Base-by-base conservation (phyloP, 2,329 filamentous ascomycete genomes). In the Zymoseptoria ardabiliae region DNA sequence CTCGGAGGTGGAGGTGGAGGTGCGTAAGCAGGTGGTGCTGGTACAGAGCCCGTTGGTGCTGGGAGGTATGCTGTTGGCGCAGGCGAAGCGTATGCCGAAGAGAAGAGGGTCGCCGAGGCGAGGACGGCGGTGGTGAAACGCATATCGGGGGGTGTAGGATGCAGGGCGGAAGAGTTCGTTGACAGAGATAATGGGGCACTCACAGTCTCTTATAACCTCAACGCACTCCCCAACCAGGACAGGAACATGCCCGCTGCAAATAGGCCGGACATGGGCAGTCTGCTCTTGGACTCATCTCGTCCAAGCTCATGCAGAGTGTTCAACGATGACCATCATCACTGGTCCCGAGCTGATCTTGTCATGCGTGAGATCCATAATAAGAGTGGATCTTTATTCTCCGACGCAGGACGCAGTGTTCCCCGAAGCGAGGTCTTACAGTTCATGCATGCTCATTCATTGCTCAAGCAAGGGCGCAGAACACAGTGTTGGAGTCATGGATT, bases 111-210 rank as follows among this genome's bases (percentile, higher is more conserved):
- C 59, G 62, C 59, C 50, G 63, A 62, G 50, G 60, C 57, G 55
- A 65, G 61, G 58, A 65, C 57, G 50, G 67, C 53, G 25, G 63
- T 61, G 25, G 62, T 55, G 61, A 65, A 54, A 50, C 63, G 60
- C 66, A 68, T 68, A 56, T 49, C 54, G 56, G 50, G 54, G 55
- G 23, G 25, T 53, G 35, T 50, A 54, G 56, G 45, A 21, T 35
- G 56, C 41, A 52, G 17, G 56, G 25, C n/a, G 56, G 19, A 45
- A 45, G 30, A 48, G 49, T 2, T 20, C 19, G 49, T 21, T 19
- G 11, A 23, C 19, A 17, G 19, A n/a, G 49, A 51, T 11, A 51
- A 51, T 41, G 11, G 35, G 35, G 35, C 35, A 41, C 35, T 41
- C 35, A 41, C 35, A 17, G 35, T 13, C 35, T 41, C 4, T 41